Conservation (phyloP, 495 filamentous ascomycete species). For the Pyrenula aspistea region DNA sequence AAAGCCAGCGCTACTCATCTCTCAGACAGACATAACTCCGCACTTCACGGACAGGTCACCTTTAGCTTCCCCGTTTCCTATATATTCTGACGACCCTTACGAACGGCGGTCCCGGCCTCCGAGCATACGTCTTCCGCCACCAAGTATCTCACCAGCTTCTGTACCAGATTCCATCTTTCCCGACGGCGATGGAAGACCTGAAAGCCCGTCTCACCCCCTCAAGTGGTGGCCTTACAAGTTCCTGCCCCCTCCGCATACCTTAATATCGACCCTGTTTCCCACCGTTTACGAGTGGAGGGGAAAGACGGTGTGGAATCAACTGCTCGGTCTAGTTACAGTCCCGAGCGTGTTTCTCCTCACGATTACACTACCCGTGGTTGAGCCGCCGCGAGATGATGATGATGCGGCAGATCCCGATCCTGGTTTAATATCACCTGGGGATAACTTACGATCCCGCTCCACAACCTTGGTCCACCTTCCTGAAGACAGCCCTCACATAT, state of each 20-base stretch:
- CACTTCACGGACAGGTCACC: conserved; percentile 10
- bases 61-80: conserved; percentile 35
- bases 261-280: conserved; percentile 73
- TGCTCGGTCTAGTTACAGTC: conserved; percentile 66
- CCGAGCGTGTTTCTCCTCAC: conserved; percentile 86
- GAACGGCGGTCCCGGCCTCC: conserved; percentile 25
- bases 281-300: conserved; percentile 69
- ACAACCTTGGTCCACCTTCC: conserved; percentile 25
- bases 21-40: background rate
- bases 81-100: conserved; percentile 31
- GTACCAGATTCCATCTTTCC: conserved; percentile 14
- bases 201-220: conserved; percentile 10
- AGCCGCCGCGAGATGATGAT: conserved; percentile 45
- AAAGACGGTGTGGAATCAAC: conserved; percentile 65
- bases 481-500: conserved; percentile 29
- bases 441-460: conserved; percentile 11
- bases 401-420: conserved; percentile 22
- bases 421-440: conserved; percentile 24
- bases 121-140: conserved; percentile 38
- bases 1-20: background rate
- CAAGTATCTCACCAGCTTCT: conserved; percentile 39
- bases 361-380: conserved; percentile 85
- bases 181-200: conserved; percentile 14
- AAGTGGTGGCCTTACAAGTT: conserved; percentile 65
- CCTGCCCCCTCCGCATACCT: conserved; percentile 56